Conservation (phyloP, 176 grass and related monocot genomes). For the Eragrostis nindensis region DNA sequence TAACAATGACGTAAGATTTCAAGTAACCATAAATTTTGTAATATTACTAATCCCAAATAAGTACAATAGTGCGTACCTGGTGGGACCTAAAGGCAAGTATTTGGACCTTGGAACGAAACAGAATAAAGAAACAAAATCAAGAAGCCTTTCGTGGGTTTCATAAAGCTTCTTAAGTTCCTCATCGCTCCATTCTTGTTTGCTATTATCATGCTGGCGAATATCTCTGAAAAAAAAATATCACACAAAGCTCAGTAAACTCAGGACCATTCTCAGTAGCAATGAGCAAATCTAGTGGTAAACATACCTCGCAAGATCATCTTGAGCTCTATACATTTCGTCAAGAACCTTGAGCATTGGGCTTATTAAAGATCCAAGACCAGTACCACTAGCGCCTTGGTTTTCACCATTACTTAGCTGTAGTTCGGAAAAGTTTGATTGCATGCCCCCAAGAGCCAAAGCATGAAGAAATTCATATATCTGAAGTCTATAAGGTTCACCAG, state of each 20-base stretch:
- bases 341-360: slow-evolving; percentile 96
- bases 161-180: slow-evolving; percentile 99
- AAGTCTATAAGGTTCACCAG: slow-evolving; percentile 93
- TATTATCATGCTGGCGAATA: slow-evolving; percentile 99
- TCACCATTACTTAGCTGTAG: slow-evolving; percentile 98
- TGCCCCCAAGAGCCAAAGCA: slow-evolving; percentile 87
- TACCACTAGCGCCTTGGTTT: slow-evolving; percentile 99
- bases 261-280: slow-evolving; percentile 31
- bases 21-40: slow-evolving; percentile 21
- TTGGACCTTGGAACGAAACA: slow-evolving; percentile 96
- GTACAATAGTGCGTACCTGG: slow-evolving; percentile 69
- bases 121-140: slow-evolving; percentile 97
- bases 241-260: slow-evolving; percentile 11
- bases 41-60: slow-evolving; percentile 7
- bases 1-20: slow-evolving; percentile 34
- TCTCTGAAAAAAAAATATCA: slow-evolving; percentile 60
- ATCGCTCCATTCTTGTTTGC: slow-evolving; percentile 97
- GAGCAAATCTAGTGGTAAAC: slow-evolving; percentile 32
- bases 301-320: slow-evolving; percentile 99
- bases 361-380: slow-evolving; percentile 96
- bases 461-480: slow-evolving; percentile 99
- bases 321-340: slow-evolving; percentile 96
- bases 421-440: slow-evolving; percentile 93
- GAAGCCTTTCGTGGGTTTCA: slow-evolving; percentile 96
- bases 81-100: slow-evolving; percentile 95